Conservation (phyloP, 1,139 yeast species). For the Nadsonia commutata region DNA sequence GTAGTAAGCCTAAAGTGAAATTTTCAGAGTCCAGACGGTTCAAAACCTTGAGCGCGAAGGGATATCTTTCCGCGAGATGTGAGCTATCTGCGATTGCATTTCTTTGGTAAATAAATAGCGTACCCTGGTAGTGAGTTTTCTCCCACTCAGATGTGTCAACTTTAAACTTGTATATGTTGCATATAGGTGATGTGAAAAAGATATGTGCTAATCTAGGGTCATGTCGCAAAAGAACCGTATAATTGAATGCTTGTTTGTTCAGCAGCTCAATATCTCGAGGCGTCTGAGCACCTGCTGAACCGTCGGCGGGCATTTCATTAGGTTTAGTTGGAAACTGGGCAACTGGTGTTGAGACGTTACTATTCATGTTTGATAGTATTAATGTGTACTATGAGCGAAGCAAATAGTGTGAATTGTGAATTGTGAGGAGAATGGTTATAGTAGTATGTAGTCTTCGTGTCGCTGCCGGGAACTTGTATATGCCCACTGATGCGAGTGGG, state of each 20-base stretch:
- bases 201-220: conserved; percentile 71
- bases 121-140: conserved; percentile 67
- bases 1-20: conserved; percentile 65
- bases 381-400: too few species aligned
- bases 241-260: conserved; percentile 33
- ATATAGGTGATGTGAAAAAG: conserved; percentile 61
- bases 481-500: too few species aligned
- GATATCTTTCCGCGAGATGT: conserved; percentile 26
- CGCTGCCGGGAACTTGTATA: too few species aligned
- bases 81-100: conserved; percentile 20
- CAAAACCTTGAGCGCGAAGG: conserved; percentile 65
- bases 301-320: not conserved
- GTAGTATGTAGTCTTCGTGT: too few species aligned
- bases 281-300: not conserved
- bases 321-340: not conserved
- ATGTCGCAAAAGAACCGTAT: conserved; percentile 68
- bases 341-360: too few species aligned
- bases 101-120: conserved; percentile 64
- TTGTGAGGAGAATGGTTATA: too few species aligned
- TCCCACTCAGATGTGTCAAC: conserved; percentile 60
- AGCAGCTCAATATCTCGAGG: not conserved
- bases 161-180: conserved; percentile 63
- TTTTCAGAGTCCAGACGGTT: conserved; percentile 66
- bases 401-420: too few species aligned
- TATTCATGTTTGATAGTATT: too few species aligned